phyloP scores from a whole-genome alignment of 2,329 filamentous ascomycete species.

The Spiromastix sp. region DNA sequence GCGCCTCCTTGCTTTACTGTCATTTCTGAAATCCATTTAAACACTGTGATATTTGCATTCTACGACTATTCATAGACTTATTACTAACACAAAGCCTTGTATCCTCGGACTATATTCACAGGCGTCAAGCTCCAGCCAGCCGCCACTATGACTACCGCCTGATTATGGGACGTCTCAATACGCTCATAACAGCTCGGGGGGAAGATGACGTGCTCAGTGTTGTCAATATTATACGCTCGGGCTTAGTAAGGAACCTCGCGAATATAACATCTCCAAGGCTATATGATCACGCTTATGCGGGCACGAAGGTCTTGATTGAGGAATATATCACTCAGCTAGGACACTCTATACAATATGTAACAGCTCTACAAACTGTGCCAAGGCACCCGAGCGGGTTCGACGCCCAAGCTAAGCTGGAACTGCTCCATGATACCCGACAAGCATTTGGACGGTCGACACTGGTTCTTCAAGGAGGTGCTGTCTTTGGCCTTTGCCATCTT shows the following conservation, averaged over 20 bases:
- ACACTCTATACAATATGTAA: conserved; percentile 69
- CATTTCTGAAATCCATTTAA: neutral
- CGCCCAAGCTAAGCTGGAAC: conserved; percentile 70
- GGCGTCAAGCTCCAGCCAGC: conserved; percentile 72
- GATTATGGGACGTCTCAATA: conserved; percentile 65
- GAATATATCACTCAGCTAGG: conserved; percentile 80
- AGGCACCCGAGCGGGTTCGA: conserved; percentile 45
- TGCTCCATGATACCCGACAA: conserved; percentile 77
- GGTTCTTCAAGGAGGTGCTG: conserved; percentile 79
- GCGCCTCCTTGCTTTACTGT: neutral
- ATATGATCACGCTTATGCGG: conserved; percentile 76
- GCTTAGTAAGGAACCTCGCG: conserved; percentile 70
- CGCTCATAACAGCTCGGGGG: conserved; percentile 58
- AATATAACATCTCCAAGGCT: conserved; percentile 75
- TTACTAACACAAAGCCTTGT: no score
- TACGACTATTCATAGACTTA: no score
- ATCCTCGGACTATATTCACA: no score
- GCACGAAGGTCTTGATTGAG: conserved; percentile 83
- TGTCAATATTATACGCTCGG: conserved; percentile 70
- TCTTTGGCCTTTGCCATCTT: conserved; percentile 82
- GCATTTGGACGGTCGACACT: conserved; percentile 80
- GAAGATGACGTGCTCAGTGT: conserved; percentile 63
- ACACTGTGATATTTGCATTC: neutral
- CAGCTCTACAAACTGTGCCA: conserved; percentile 50
- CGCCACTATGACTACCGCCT: conserved; percentile 79